Evolutionary conservation across 2,329 filamentous ascomycete species (phyloP).

Genomic region (Ophiocordyceps sinensis): DNA sequence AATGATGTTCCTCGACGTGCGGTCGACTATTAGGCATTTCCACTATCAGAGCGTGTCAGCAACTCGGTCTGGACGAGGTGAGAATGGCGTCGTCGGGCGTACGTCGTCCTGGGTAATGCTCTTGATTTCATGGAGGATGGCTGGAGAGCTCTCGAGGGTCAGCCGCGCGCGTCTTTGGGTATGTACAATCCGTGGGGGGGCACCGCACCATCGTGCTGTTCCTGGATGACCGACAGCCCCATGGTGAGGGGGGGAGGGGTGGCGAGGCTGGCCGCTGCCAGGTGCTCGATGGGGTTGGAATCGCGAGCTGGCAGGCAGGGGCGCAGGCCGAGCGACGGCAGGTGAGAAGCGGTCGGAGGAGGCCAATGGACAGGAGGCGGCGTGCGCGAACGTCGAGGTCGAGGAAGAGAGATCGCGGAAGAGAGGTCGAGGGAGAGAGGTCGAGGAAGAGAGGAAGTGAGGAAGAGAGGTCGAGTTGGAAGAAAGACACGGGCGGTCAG

Average conservation of each 20-base stretch:
- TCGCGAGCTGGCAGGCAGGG: no score
- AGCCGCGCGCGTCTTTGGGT: not conserved
- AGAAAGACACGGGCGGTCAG: no score
- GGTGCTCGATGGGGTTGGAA: no score
- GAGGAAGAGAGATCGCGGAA: no score
- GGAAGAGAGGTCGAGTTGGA: no score
- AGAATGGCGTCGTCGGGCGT: slow-evolving; percentile 16
- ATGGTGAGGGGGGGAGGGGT: slow-evolving; percentile 37
- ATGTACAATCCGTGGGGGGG: not conserved
- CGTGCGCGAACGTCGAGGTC: no score
- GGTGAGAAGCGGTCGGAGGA: no score
- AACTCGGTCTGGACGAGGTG: not conserved
- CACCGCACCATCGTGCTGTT: slow-evolving; percentile 46
- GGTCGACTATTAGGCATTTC: slow-evolving; percentile 92
- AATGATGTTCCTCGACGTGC: slow-evolving; percentile 68
- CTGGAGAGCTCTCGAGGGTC: slow-evolving; percentile 7
- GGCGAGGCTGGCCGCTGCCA: slow-evolving; percentile 6
- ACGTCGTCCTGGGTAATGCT: slow-evolving; percentile 72
- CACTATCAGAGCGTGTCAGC: slow-evolving; percentile 41
- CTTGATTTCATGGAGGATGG: slow-evolving; percentile 41
- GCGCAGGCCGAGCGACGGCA: no score
- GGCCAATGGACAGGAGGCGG: no score
- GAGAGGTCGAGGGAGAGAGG: no score
- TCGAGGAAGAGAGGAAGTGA: no score
- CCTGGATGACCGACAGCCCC: slow-evolving; percentile 71